Conservation (phyloP, 2,329 filamentous ascomycete genomes). For the Harringtonia aguacate region DNA sequence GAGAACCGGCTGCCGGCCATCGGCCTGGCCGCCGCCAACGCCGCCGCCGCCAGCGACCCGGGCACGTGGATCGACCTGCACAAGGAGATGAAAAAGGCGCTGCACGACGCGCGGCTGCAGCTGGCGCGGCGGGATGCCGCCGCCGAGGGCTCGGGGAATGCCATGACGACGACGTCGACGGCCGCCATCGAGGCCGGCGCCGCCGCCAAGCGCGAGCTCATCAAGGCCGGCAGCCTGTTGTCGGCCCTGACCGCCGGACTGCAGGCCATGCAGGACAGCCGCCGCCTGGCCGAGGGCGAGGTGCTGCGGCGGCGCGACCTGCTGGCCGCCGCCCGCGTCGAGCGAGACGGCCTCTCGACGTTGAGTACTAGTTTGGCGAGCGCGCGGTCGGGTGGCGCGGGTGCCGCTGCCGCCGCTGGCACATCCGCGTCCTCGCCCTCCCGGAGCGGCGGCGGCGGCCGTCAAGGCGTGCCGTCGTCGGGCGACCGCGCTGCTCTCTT, state of each 20-base stretch:
- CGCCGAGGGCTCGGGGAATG: too few relatives aligned
- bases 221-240: conserved; percentile 56
- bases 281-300: conserved; percentile 61
- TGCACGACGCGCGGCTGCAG: conserved; percentile 56
- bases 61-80: conserved; percentile 69
- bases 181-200: conserved; percentile 50
- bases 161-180: not conserved
- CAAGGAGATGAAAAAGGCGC: conserved; percentile 57
- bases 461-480: conserved; percentile 37
- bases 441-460: conserved; percentile 16
- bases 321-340: conserved; percentile 57
- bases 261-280: conserved; percentile 40
- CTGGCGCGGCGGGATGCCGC: conserved; percentile 60
- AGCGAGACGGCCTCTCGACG: conserved; percentile 66
- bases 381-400: conserved; percentile 34
- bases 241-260: conserved; percentile 56
- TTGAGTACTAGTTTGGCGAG: conserved; percentile 47
- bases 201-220: conserved; percentile 63
- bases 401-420: conserved; percentile 19
- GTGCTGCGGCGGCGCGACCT: conserved; percentile 61
- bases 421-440: too few relatives aligned
- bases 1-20: conserved; percentile 22
- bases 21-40: conserved; percentile 26
- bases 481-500: conserved; percentile 41
- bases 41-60: conserved; percentile 42